Evolutionary conservation across 129 eudicot genomes (phyloP).

Genomic region (Flaveria ramosissima): DNA sequence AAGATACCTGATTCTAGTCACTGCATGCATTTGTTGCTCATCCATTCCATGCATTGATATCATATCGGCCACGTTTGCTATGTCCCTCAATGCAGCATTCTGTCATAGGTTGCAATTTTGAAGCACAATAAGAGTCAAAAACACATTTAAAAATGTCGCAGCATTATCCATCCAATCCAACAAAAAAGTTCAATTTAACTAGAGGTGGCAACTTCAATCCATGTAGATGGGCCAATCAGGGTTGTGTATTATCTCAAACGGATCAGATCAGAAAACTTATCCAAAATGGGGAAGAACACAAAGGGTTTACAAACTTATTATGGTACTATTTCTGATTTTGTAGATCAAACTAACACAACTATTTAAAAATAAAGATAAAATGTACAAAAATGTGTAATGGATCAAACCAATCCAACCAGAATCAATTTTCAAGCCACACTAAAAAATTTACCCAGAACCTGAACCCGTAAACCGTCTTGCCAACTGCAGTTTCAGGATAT

Average conservation of each 20-base stretch:
- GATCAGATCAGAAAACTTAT: background rate
- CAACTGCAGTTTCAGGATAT: no score
- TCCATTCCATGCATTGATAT: conserved; percentile 87
- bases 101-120: conserved; percentile 22
- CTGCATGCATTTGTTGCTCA: conserved; percentile 75
- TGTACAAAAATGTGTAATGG: no score
- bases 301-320: background rate
- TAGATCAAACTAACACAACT: no score
- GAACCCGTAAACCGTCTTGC: no score
- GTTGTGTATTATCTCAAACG: background rate
- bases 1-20: conserved; percentile 72
- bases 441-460: no score
- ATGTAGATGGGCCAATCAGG: background rate
- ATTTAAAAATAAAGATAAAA: no score
- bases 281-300: background rate
- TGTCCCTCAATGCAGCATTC: conserved; percentile 76
- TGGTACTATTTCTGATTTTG: no score
- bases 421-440: no score
- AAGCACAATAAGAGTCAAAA: conserved; percentile 4
- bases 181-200: background rate
- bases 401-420: no score
- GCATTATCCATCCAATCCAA: conserved; percentile 4
- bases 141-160: background rate
- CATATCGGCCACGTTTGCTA: conserved; percentile 78
- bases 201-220: background rate